Base-by-base conservation (phyloP, 2,329 filamentous ascomycete genomes). In the Alternaria brassicae region DNA sequence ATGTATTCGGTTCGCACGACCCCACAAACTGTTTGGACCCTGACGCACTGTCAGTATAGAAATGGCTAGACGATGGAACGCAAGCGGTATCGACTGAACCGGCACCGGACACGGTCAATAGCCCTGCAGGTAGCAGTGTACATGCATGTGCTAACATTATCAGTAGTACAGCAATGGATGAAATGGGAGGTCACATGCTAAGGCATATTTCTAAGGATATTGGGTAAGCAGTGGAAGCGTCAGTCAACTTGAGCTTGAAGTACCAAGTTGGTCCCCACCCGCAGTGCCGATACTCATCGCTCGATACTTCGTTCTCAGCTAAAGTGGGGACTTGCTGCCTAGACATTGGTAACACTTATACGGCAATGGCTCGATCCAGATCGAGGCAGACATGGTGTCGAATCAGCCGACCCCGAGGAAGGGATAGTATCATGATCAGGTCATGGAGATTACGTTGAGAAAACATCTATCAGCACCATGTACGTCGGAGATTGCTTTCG, bases 11-110 rank as follows among this genome's bases (percentile, higher is more conserved):
- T 50, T 8, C 21, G 32, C 21, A 30, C 23, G 7, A n/a, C 28
- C 44, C 44, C 44, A 23, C 44, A 25, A 48, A 23, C 44, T 36
- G 21, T 48, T 13, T 48, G 30, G 44, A 48, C 44, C 44, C 44
- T 36, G 13, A 21, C 21, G 30, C 28, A 48, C 28, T 48, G 44
- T 36, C 44, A 48, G 30, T 48, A 12, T 34, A n/a, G 32, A 48
- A 34, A 15, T 17, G 19, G 28, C 30, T 48, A 48, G 44, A 23
- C 13, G 19, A 19, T 36, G 12, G 3, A 23, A 40, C 5, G 19
- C 5, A 7, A 23, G 23, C 19, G 13, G 21, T n/a, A 23, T 23
- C 2, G 9, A 32, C n/a, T 6, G 1, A 34, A 23, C 13, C 28
- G 5, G 8, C 13, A 36, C 19, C 19, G 44, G 8, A 48, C n/a